Evolutionary conservation across 2,329 filamentous ascomycete species (phyloP), one percentile per base, ranked within the genome.

Genomic region (Cladosporium sp.): DNA sequence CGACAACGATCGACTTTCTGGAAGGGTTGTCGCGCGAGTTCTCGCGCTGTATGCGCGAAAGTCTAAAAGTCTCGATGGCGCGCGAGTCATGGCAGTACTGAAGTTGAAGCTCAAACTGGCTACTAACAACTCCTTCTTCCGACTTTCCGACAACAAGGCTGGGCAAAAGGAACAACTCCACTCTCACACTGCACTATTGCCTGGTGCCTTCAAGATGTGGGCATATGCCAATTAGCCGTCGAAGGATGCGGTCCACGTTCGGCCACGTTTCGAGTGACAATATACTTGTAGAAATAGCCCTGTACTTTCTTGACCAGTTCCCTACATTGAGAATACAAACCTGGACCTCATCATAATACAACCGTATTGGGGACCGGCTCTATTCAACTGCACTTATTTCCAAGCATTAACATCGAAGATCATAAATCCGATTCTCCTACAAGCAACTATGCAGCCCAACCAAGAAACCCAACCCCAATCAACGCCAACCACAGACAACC

Each of bases 1-100:
- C 57, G 57, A 59, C 57, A 59, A 59, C 32, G 55, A 58, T 28
- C 21, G 55, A 58, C 21, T 24, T 47, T 38, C 34, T 18, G 38
- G 52, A 38, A 24, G 24, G 30, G 32, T 38, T 58, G 49, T 38
- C 32, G 30, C 55, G 55, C 30, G 34, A 38, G 28, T 55, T 34
- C 52, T 55, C 52, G 52, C 34, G 55, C n/a, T 24, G 15, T 3
- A 21, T 24, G 30, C 30, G 54, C 34, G 55, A 58, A 41, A 58
- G 32, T 58, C 34, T 41, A 34, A 58, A 41, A 58, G 34, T 58
- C 32, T 21, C 55, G n/a, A 52, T 24, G 24, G n/a, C 34, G 34
- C 55, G 34, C 55, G 55, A 58, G 55, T 58, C 55, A 58, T 30
- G 41, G 15, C 28, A 55, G 52, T 18, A 47, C n/a, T 47, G 41